phyloP scores from a whole-genome alignment of 1,284 basidiomycete genomes.

The Boletus semigastroideus region DNA sequence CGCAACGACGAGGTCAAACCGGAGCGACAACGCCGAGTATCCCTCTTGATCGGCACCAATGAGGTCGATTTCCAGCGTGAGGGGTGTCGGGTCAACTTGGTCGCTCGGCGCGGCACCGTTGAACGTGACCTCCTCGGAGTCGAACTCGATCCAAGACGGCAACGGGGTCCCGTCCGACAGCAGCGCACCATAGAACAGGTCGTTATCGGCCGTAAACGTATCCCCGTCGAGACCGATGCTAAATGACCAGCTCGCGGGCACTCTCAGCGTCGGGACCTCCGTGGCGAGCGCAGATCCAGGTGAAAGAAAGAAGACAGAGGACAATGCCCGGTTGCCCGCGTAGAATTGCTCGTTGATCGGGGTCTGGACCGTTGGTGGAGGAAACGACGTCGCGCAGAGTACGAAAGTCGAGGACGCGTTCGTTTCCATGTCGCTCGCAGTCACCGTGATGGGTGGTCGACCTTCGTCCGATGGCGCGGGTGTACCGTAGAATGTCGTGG shows the following conservation, averaged over 20 bases:
- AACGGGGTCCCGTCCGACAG: constrained; percentile 66
- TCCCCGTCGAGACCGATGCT: constrained; percentile 79
- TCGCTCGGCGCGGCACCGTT: constrained; percentile 71
- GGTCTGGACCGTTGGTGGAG: constrained; percentile 54
- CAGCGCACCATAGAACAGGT: constrained; percentile 67
- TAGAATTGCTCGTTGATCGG: constrained; percentile 64
- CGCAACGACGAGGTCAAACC: constrained; percentile 61
- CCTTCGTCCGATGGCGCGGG: constrained; percentile 59
- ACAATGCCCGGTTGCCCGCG: constrained; percentile 56
- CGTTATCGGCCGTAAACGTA: constrained; percentile 54
- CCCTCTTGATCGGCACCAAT: constrained; percentile 67
- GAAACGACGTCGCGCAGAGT: constrained; percentile 60
- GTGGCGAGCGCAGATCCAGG: constrained; percentile 55
- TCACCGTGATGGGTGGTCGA: constrained; percentile 52
- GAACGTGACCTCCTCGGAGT: constrained; percentile 68
- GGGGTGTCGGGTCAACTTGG: constrained; percentile 38
- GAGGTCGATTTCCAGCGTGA: constrained; percentile 51
- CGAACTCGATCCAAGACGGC: constrained; percentile 78
- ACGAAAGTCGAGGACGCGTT: constrained; percentile 53
- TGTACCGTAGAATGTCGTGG: constrained; percentile 55
- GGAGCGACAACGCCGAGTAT: constrained; percentile 50
- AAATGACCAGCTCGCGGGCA: constrained; percentile 88
- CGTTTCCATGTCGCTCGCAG: constrained; percentile 49
- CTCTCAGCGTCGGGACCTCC: constrained; percentile 62
- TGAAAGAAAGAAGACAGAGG: constrained; percentile 63